Conservation (phyloP, 2,329 filamentous ascomycete genomes). For the Fusarium penzigii region DNA sequence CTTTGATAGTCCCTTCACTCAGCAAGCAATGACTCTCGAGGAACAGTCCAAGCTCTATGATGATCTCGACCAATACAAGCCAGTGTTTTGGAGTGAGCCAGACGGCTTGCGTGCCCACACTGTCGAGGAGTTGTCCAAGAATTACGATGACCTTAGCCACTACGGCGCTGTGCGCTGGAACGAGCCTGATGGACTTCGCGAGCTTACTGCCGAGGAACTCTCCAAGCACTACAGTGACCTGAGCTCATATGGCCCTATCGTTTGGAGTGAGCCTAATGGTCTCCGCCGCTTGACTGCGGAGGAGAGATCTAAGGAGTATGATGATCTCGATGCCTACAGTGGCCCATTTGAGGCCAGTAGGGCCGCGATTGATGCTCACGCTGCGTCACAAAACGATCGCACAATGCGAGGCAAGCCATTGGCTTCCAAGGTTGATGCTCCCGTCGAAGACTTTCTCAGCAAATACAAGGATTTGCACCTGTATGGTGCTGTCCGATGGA, state of each 20-base stretch:
- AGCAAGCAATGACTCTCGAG: conserved; percentile 31
- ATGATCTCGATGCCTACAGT: conserved; percentile 40
- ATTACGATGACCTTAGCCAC: conserved; percentile 37
- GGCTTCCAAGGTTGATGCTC: conserved; percentile 35
- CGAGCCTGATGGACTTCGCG: conserved; percentile 33
- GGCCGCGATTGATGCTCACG: conserved; percentile 29
- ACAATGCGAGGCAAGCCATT: conserved; percentile 40
- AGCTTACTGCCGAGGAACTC: conserved; percentile 33
- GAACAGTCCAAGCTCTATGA: conserved; percentile 40
- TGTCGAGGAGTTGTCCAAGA: conserved; percentile 37
- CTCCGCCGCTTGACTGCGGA: conserved; percentile 30
- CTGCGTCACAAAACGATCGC: conserved; percentile 30
- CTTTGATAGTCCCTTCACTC: conserved; percentile 30
- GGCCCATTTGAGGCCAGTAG: conserved; percentile 37
- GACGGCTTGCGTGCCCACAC: conserved; percentile 32
- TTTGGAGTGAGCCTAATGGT: conserved; percentile 35
- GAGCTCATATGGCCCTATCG: conserved; percentile 38
- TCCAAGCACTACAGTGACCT: conserved; percentile 44
- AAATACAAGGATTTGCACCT: conserved; percentile 45
- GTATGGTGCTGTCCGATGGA: conserved; percentile 40
- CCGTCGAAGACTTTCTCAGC: conserved; percentile 27
- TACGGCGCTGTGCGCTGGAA: conserved; percentile 35
- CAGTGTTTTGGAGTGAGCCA: conserved; percentile 38
- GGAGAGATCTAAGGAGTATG: conserved; percentile 32
- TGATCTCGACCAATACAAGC: conserved; percentile 42